Evolutionary conservation across 75 land plant genomes (phyloP).

Genomic region (Pinus tabuliformis): DNA sequence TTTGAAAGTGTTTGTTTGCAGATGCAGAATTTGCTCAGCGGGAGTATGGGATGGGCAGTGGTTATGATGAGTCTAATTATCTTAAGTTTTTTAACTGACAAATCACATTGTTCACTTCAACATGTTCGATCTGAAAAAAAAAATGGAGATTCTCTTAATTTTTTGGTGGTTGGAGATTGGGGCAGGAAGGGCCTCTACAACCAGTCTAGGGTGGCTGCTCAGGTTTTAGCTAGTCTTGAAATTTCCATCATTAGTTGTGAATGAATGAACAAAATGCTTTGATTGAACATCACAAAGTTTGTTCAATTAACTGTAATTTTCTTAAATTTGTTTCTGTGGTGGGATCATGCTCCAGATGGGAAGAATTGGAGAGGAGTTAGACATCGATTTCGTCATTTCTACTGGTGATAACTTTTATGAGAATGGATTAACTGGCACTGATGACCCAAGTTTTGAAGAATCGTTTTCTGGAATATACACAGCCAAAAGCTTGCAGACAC

Average conservation of each 20-base stretch:
- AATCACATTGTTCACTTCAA: neutral
- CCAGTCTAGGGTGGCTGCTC: constrained; percentile 25
- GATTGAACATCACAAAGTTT: too few species aligned
- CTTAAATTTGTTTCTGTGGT: too few species aligned
- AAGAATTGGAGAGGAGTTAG: constrained; percentile 22
- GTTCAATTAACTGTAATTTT: too few species aligned
- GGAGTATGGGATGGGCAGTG: too few species aligned
- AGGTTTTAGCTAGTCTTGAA: constrained; percentile 5
- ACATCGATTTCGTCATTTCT: constrained; percentile 38
- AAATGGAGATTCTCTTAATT: constrained; percentile 14
- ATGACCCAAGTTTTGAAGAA: constrained; percentile 25
- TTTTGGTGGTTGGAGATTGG: constrained; percentile 33
- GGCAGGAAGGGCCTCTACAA: constrained; percentile 27
- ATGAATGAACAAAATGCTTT: too few species aligned
- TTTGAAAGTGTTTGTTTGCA: too few species aligned
- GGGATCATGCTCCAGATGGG: constrained; percentile 28
- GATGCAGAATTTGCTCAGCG: too few species aligned
- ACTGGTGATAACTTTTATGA: constrained; percentile 50
- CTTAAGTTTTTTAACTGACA: neutral
- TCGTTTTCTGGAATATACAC: constrained; percentile 46
- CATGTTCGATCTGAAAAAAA: neutral
- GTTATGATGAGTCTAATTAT: too few species aligned
- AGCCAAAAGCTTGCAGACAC: constrained; percentile 42
- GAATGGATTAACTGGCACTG: constrained; percentile 32
- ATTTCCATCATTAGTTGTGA: too few species aligned